phyloP scores from a whole-genome alignment of 805 yeast genomes.

The Yamadazyma sp. region DNA sequence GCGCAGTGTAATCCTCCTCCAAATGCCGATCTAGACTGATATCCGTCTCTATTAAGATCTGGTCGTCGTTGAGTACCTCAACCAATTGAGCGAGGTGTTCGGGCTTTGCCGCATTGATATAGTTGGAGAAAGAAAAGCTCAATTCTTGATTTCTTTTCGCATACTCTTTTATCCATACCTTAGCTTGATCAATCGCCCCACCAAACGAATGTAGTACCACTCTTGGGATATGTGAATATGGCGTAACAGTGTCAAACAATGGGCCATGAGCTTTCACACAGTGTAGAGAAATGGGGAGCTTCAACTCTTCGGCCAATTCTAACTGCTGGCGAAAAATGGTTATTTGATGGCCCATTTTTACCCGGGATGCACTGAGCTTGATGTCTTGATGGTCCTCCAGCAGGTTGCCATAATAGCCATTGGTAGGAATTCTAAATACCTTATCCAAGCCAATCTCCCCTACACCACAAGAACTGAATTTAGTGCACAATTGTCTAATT shows the following conservation, averaged over 20 bases:
- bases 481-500: background rate
- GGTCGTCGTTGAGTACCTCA: slow-evolving; percentile 18
- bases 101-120: slow-evolving; percentile 43
- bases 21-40: slow-evolving; percentile 28
- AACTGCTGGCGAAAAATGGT: slow-evolving; percentile 51
- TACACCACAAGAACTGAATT: slow-evolving; percentile 39
- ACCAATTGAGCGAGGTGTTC: slow-evolving; percentile 22
- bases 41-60: slow-evolving; percentile 39
- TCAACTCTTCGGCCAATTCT: slow-evolving; percentile 48
- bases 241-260: slow-evolving; percentile 45
- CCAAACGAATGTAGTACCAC: slow-evolving; percentile 82
- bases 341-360: slow-evolving; percentile 65
- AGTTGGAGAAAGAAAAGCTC: slow-evolving; percentile 54
- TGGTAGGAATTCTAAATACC: slow-evolving; percentile 62
- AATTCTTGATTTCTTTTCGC: slow-evolving; percentile 27
- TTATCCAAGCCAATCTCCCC: slow-evolving; percentile 96
- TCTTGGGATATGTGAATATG: slow-evolving; percentile 26
- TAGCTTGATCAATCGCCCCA: slow-evolving; percentile 74
- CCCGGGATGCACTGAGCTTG: slow-evolving; percentile 47
- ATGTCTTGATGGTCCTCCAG: slow-evolving; percentile 8
- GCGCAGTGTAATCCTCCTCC: slow-evolving; percentile 20
- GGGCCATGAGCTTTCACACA: slow-evolving; percentile 79
- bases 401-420: slow-evolving; percentile 51
- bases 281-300: slow-evolving; percentile 69
- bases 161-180: slow-evolving; percentile 42